These are phyloP conservation scores for Haplographium delicatum DNA, from an alignment of 495 filamentous ascomycete genomes.

Conservation along the genomic window DNA sequence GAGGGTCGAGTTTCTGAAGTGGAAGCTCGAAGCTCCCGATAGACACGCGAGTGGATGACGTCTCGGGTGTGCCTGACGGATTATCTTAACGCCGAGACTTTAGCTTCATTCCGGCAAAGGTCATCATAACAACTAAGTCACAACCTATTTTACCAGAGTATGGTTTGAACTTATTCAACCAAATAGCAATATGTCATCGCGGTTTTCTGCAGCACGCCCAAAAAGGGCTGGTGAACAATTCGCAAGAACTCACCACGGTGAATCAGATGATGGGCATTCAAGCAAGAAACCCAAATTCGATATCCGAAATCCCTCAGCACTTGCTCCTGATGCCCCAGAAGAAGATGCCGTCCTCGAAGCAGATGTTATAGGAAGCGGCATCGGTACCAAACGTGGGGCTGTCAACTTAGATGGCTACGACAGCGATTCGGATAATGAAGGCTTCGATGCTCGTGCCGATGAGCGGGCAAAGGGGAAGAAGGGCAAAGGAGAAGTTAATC, in stretches of 20 bases:
- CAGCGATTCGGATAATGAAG: slow-evolving; percentile 89
- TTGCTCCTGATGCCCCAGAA: slow-evolving; percentile 69
- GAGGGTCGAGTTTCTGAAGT: slow-evolving; percentile 5
- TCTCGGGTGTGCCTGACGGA: slow-evolving; percentile 19
- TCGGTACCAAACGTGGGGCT: slow-evolving; percentile 79
- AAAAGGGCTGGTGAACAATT: slow-evolving; percentile 80
- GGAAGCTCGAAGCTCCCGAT: slow-evolving; percentile 16
- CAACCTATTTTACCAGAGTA: no score
- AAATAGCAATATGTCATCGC: slow-evolving; percentile 50
- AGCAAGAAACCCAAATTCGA: slow-evolving; percentile 90
- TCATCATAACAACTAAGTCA: no score
- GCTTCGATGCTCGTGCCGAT: slow-evolving; percentile 67
- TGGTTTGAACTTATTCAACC: slow-evolving; percentile 2
- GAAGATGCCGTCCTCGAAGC: slow-evolving; percentile 81
- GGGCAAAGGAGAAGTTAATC: slow-evolving; percentile 35
- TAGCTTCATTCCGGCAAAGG: neutral
- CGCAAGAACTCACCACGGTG: slow-evolving; percentile 61
- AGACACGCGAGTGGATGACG: no score
- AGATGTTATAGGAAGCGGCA: slow-evolving; percentile 81
- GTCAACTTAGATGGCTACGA: slow-evolving; percentile 97
- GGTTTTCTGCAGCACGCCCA: slow-evolving; percentile 62
- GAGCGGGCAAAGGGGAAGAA: slow-evolving; percentile 48
- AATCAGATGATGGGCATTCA: slow-evolving; percentile 45
- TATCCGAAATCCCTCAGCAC: slow-evolving; percentile 83
- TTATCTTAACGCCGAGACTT: slow-evolving; percentile 9